These are phyloP conservation scores for Cryomyces antarcticus DNA, from an alignment of 495 filamentous ascomycete genomes.

Conservation along the genomic window DNA sequence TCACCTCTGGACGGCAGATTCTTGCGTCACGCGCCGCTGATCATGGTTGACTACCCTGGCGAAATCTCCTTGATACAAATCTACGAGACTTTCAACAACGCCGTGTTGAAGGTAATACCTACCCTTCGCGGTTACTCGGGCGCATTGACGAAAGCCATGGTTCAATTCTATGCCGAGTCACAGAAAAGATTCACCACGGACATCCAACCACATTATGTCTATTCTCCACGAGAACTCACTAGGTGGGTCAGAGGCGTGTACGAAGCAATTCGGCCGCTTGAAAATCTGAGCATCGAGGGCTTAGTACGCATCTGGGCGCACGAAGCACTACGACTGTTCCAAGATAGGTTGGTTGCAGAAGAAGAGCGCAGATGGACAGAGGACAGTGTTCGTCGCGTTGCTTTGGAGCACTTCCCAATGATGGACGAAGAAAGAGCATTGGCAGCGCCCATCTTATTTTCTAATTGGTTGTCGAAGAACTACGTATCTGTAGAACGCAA, in stretches of 20 bases:
- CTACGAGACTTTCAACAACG: conserved; percentile 95
- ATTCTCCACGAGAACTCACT: conserved; percentile 94
- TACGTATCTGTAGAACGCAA: conserved; percentile 94
- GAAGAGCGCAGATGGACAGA: conserved; percentile 93
- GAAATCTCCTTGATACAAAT: conserved; percentile 88
- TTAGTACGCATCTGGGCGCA: conserved; percentile 96
- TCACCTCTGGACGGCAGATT: conserved; percentile 85
- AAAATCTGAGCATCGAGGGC: conserved; percentile 71
- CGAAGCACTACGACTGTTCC: conserved; percentile 87
- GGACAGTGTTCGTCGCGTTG: conserved; percentile 63
- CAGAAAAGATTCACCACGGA: conserved; percentile 83
- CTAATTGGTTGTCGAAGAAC: conserved; percentile 98
- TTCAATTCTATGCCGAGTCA: conserved; percentile 85
- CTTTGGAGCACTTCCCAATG: conserved; percentile 77
- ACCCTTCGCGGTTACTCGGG: conserved; percentile 89
- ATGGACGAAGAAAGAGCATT: conserved; percentile 76
- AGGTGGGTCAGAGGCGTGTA: conserved; percentile 95
- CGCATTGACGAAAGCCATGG: conserved; percentile 90
- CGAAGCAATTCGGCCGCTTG: conserved; percentile 83
- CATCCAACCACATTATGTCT: conserved; percentile 96
- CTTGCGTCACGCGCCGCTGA: conserved; percentile 80
- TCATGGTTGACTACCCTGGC: conserved; percentile 99
- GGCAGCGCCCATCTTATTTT: conserved; percentile 89
- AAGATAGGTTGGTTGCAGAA: conserved; percentile 83
- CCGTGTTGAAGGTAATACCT: conserved; percentile 89